phyloP scores from a whole-genome alignment of 441 rosid species.

The Adansonia grandidieri region DNA sequence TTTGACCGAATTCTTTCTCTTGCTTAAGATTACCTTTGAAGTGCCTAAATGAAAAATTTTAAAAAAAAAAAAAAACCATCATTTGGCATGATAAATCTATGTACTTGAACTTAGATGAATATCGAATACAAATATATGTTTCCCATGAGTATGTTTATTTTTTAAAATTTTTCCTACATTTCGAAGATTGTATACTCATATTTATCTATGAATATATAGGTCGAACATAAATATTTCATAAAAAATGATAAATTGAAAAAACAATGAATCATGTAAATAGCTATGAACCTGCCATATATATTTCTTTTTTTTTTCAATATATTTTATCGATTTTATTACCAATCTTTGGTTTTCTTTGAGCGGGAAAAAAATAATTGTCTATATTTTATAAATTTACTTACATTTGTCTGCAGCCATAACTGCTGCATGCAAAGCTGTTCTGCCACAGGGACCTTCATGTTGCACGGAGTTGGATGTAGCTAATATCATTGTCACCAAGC shows the following conservation, averaged over 20 bases:
- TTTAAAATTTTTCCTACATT: too few relatives aligned
- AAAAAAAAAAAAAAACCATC: not conserved
- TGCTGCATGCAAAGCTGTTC: conserved; percentile 18
- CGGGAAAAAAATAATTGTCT: too few relatives aligned
- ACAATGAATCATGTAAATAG: too few relatives aligned
- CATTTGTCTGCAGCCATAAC: not conserved
- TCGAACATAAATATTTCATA: too few relatives aligned
- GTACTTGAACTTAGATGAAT: not conserved
- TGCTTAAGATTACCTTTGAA: not conserved
- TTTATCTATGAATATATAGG: too few relatives aligned
- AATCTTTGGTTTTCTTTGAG: too few relatives aligned
- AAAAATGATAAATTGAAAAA: too few relatives aligned
- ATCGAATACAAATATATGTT: too few relatives aligned
- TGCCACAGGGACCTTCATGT: not conserved
- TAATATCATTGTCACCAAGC: not conserved
- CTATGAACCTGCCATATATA: too few relatives aligned
- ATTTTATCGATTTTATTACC: not conserved
- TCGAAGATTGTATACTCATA: too few relatives aligned
- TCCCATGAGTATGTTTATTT: too few relatives aligned
- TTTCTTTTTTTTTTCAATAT: too few relatives aligned
- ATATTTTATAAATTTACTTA: not conserved
- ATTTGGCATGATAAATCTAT: not conserved
- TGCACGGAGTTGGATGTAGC: not conserved
- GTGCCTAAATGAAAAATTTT: not conserved
- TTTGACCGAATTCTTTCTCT: not conserved